A percentile compares a stretch with the other conserved stretches of the same genome.
These are phyloP conservation scores for Fagopyrum esculentum DNA, from an alignment of 148 eudicot species.

Conservation along the genomic window DNA sequence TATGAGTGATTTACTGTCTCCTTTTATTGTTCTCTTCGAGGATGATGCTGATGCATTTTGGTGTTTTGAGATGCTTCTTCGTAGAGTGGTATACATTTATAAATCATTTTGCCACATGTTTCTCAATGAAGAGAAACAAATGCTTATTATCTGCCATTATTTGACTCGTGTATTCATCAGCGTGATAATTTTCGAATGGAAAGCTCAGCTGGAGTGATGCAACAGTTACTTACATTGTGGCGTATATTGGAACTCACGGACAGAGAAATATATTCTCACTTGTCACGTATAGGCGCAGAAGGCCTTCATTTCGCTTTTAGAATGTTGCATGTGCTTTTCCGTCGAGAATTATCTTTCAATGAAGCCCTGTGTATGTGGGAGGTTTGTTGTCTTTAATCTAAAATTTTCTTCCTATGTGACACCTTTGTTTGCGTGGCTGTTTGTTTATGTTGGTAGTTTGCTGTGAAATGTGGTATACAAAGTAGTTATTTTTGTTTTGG, in stretches of 20 bases:
- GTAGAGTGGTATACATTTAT: constrained; percentile 61
- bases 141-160: constrained; percentile 2
- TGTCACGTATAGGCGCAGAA: constrained; percentile 88
- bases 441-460: no score
- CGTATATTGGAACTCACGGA: constrained; percentile 76
- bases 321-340: constrained; percentile 93
- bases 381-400: constrained; percentile 52
- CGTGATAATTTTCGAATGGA: constrained; percentile 90
- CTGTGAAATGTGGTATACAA: background rate
- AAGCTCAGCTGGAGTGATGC: constrained; percentile 93
- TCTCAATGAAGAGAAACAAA: background rate
- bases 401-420: background rate
- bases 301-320: constrained; percentile 98
- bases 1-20: constrained; percentile 95
- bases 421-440: no score
- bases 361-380: constrained; percentile 99
- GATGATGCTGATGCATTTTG: constrained; percentile 98
- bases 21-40: constrained; percentile 92
- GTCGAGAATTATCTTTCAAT: constrained; percentile 82
- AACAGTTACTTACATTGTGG: constrained; percentile 89
- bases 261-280: constrained; percentile 78
- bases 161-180: constrained; percentile 30
- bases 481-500: background rate
- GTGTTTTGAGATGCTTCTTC: constrained; percentile 98
- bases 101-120: background rate